These are phyloP conservation scores for Colletotrichum spaethianum DNA, from an alignment of 2,329 filamentous ascomycete species.

Conservation along the genomic window DNA sequence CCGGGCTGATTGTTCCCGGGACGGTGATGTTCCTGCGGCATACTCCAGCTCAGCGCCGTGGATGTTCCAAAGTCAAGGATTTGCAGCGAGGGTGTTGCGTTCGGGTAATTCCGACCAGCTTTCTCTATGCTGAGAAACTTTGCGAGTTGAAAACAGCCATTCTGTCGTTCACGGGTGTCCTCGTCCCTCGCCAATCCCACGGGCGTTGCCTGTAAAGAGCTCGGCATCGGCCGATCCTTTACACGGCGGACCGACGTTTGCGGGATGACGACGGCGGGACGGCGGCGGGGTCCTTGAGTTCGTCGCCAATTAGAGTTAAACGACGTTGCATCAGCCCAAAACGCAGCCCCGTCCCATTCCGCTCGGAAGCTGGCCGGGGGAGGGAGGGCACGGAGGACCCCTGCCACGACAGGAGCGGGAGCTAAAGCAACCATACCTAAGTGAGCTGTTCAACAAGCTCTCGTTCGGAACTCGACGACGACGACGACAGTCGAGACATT, in stretches of 20 bases:
- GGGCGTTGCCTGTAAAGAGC: neutral
- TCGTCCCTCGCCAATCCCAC: too few species aligned
- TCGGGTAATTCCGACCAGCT: too few species aligned
- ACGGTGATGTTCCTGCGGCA: neutral
- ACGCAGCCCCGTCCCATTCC: constrained; percentile 1
- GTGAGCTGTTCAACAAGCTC: neutral
- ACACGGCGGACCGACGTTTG: neutral
- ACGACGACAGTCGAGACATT: too few species aligned
- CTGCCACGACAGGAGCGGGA: constrained; percentile 9
- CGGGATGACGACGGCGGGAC: neutral
- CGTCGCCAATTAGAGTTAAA: constrained; percentile 11
- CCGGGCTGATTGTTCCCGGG: neutral
- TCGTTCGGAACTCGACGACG: neutral
- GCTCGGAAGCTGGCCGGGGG: neutral
- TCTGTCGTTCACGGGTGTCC: too few species aligned
- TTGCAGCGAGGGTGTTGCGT: too few species aligned
- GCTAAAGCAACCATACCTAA: neutral
- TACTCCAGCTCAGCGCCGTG: too few species aligned
- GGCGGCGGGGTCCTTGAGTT: neutral
- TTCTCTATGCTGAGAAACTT: too few species aligned
- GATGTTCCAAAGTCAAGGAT: too few species aligned
- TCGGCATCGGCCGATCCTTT: neutral
- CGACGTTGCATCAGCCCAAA: constrained; percentile 25
- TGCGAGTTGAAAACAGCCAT: too few species aligned
- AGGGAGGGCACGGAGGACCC: constrained; percentile 5